A percentile compares a stretch with the other conserved stretches of the same genome.
Conservation (phyloP, 1,284 basidiomycete species). For the Fomitopsis pinicola region DNA sequence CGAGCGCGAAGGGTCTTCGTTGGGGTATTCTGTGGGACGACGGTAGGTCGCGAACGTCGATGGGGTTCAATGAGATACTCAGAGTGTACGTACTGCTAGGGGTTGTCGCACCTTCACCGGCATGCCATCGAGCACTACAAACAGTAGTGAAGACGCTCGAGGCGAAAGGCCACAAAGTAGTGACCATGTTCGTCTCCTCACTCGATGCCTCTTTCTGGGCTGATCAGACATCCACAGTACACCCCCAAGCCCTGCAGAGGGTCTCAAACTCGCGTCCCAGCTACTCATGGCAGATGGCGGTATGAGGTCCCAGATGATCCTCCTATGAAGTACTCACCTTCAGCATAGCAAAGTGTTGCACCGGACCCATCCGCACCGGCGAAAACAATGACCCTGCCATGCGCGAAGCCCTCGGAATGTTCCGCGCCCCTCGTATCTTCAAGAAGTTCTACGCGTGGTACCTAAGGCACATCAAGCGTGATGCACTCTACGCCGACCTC, state of each 20-base stretch:
- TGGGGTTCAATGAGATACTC: neutral
- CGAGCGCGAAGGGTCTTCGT: constrained; percentile 32
- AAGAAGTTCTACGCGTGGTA: constrained; percentile 36
- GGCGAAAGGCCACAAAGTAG: constrained; percentile 46
- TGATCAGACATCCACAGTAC: constrained; percentile 16
- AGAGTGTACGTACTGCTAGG: constrained; percentile 12
- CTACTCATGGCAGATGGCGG: constrained; percentile 36
- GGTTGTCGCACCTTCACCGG: constrained; percentile 53
- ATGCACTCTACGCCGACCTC: constrained; percentile 31
- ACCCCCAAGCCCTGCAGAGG: constrained; percentile 36
- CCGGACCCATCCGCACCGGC: constrained; percentile 29
- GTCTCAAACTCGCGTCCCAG: constrained; percentile 33
- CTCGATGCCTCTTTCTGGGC: neutral
- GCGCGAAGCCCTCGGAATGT: constrained; percentile 19
- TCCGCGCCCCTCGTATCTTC: constrained; percentile 38
- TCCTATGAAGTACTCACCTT: neutral
- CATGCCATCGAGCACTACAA: constrained; percentile 52
- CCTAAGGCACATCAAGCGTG: constrained; percentile 26
- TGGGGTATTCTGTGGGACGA: constrained; percentile 57
- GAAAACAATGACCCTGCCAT: constrained; percentile 49
- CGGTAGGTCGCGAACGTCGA: constrained; percentile 23
- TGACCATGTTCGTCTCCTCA: constrained; percentile 35
- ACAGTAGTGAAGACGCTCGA: constrained; percentile 44
- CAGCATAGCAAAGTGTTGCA: constrained; percentile 19
- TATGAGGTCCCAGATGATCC: constrained; percentile 11